These are phyloP conservation scores for Gossypium aridum DNA, from an alignment of 441 rosid species.

Conservation along the genomic window DNA sequence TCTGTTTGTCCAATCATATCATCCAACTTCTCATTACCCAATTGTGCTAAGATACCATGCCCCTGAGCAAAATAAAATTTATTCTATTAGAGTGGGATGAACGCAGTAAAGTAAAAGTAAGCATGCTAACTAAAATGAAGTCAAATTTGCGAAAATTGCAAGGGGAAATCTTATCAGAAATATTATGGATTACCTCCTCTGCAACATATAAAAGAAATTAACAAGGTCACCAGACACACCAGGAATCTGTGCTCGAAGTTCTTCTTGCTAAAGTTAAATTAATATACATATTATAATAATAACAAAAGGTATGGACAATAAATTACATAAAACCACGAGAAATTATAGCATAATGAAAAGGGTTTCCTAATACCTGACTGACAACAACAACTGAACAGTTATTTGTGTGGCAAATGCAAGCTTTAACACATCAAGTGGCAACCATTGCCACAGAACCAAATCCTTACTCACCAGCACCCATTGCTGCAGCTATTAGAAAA, in stretches of 20 bases:
- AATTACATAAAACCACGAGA: neutral
- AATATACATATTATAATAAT: constrained; percentile 13
- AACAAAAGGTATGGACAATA: constrained; percentile 9
- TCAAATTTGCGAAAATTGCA: constrained; percentile 9
- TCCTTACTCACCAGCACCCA: constrained; percentile 99
- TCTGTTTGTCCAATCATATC: constrained; percentile 85
- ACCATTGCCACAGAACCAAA: constrained; percentile 99
- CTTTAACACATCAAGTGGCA: constrained; percentile 99
- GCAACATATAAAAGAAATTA: constrained; percentile 90
- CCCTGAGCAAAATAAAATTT: constrained; percentile 37
- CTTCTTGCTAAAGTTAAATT: constrained; percentile 63
- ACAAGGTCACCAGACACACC: constrained; percentile 99
- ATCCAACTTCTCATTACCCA: constrained; percentile 83
- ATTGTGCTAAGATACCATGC: constrained; percentile 84
- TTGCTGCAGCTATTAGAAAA: constrained; percentile 94
- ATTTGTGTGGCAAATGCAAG: constrained; percentile 97
- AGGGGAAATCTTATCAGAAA: neutral
- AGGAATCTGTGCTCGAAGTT: constrained; percentile 94
- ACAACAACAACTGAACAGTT: constrained; percentile 98
- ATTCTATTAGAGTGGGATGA: neutral
- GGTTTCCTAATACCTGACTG: constrained; percentile 62
- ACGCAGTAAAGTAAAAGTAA: neutral
- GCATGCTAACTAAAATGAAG: neutral
- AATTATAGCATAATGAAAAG: constrained; percentile 9
- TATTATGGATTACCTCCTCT: constrained; percentile 73